Conservation (phyloP, 2,329 filamentous ascomycete genomes). For the Fusarium camptoceras region DNA sequence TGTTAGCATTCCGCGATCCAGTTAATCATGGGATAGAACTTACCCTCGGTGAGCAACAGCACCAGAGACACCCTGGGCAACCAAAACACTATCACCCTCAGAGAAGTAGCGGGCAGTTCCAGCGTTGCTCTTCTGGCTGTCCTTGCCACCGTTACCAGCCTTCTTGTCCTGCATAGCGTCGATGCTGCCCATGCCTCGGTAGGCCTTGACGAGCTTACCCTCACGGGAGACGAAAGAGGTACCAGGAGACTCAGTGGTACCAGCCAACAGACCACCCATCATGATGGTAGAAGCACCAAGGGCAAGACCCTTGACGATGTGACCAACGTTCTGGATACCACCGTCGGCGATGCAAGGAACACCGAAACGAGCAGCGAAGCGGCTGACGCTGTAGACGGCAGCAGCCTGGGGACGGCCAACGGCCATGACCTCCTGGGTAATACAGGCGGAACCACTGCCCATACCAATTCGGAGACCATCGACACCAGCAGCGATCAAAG, state of each 20-base stretch:
- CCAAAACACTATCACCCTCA: conserved; percentile 92
- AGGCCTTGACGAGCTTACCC: conserved; percentile 98
- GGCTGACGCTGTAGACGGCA: conserved; percentile 88
- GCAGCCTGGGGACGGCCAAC: conserved; percentile 96
- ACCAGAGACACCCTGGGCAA: conserved; percentile 96
- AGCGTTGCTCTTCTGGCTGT: conserved; percentile 85
- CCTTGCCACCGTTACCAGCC: conserved; percentile 78
- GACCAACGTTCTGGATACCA: conserved; percentile 97
- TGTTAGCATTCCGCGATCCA: conserved; percentile 47
- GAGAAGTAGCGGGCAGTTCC: conserved; percentile 99
- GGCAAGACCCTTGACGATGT: conserved; percentile 98
- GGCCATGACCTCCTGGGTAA: conserved; percentile 99
- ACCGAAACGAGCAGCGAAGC: conserved; percentile 91
- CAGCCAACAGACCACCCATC: conserved; percentile 98
- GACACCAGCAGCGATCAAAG: conserved; percentile 90
- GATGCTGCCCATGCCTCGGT: conserved; percentile 98
- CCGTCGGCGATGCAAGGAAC: conserved; percentile 98
- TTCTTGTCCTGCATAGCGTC: conserved; percentile 99
- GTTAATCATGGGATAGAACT: conserved; percentile 41
- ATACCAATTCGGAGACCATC: conserved; percentile 98
- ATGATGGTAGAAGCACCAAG: conserved; percentile 96
- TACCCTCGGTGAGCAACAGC: conserved; percentile 80
- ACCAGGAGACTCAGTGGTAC: conserved; percentile 96
- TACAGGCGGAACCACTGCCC: conserved; percentile 97
- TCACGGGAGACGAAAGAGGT: conserved; percentile 96